phyloP scores from a whole-genome alignment of 208 protist genomes.

The Novymonas esmeraldas region DNA sequence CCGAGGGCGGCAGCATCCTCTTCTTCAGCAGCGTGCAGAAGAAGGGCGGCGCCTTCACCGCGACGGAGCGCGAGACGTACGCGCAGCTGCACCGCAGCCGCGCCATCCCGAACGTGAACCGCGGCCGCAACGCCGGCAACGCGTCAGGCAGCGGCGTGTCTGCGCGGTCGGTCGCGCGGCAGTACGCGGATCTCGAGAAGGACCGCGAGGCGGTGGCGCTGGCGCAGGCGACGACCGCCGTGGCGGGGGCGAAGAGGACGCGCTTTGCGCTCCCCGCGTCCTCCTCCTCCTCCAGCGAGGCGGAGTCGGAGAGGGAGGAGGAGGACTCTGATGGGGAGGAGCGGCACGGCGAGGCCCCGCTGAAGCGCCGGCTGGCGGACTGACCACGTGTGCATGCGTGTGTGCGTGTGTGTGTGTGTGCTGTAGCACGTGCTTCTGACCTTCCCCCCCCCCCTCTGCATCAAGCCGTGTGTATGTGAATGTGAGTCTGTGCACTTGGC shows the following conservation, averaged over 20 bases:
- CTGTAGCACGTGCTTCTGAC: too few relatives aligned
- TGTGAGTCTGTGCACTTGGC: too few relatives aligned
- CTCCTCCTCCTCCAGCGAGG: too few relatives aligned
- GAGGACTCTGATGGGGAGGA: constrained; percentile 18
- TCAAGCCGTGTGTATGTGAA: too few relatives aligned
- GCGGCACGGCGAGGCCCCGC: neutral
- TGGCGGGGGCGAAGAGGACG: constrained; percentile 23
- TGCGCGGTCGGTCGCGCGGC: constrained; percentile 18
- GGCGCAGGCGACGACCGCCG: constrained; percentile 24
- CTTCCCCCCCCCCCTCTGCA: too few relatives aligned
- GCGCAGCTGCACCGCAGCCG: constrained; percentile 63
- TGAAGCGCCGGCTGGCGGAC: too few relatives aligned
- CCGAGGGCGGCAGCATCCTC: constrained; percentile 55
- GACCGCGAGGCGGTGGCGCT: constrained; percentile 33
- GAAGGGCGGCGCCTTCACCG: constrained; percentile 78
- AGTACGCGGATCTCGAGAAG: constrained; percentile 38
- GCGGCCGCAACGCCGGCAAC: constrained; percentile 27
- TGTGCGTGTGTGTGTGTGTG: too few relatives aligned
- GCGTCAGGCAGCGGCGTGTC: constrained; percentile 26
- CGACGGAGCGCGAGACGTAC: constrained; percentile 67
- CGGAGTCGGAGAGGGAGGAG: constrained; percentile 32
- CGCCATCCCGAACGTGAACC: constrained; percentile 43
- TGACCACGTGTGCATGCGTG: too few relatives aligned
- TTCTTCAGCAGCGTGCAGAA: constrained; percentile 88
- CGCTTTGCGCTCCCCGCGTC: too few relatives aligned